Evolutionary conservation across 257 asterid genomes (phyloP).

Genomic region (Solanum rostratum): DNA sequence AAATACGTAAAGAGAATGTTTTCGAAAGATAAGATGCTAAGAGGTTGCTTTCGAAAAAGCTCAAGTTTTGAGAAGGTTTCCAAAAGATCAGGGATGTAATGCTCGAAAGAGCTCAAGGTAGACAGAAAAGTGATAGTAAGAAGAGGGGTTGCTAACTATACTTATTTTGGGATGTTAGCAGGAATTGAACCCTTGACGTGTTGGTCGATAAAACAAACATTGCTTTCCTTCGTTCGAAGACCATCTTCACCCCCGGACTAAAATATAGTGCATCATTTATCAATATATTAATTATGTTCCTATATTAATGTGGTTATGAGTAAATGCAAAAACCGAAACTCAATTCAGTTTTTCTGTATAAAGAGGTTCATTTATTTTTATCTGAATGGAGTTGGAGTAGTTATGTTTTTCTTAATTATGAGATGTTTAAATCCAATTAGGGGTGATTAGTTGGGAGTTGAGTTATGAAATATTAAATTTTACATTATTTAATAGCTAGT

Average conservation of each 20-base stretch:
- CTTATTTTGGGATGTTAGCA: neutral
- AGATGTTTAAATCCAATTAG: neutral
- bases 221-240: neutral
- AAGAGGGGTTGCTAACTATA: neutral
- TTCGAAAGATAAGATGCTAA: no score
- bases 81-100: no score
- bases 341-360: neutral
- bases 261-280: no score
- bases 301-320: neutral
- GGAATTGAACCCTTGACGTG: neutral
- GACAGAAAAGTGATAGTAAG: neutral
- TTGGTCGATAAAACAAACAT: neutral
- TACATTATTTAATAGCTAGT: neutral
- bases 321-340: neutral
- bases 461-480: neutral
- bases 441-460: neutral
- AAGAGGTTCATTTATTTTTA: neutral
- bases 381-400: neutral
- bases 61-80: neutral
- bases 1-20: no score
- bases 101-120: neutral
- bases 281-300: neutral
- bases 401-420: neutral
- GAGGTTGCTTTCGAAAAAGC: no score
- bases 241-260: neutral